Base-by-base conservation (phyloP, 2,329 filamentous ascomycete species). In the Chaetomium olivaceum region DNA sequence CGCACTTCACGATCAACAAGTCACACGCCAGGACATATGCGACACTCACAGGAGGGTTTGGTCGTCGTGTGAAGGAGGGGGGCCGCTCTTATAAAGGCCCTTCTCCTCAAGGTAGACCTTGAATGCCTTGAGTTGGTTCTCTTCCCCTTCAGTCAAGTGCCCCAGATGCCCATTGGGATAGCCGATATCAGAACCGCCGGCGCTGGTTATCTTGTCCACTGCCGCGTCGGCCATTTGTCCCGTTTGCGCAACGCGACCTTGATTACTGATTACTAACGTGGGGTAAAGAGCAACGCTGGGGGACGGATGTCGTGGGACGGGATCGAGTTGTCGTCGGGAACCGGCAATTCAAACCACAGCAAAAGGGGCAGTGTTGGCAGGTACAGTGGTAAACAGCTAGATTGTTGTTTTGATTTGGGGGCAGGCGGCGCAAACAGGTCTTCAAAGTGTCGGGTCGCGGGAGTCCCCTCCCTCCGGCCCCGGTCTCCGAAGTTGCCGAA, bases 91-190 rank as follows among this genome's bases (percentile, higher is more conserved):
- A 77, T 87, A 91, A 70, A 87, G 83, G 9, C 87, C 88, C 69
- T 88, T 85, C 73, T 91, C 83, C 69, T 84, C 80, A 39, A 91
- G 83, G 46, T 90, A 75, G 12, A 76, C 75, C 80, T 93, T 96
- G 83, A 97, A 96, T 51, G 86, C 82, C 27, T 79, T 77, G 59
- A 97, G 82, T 21, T 89, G 87, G 33, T 82, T 79, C 70, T 88
- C 83, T 79, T 97, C 91, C 59, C 85, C 81, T 23, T 83, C 80
- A 29, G 81, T 91, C 67, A 97, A 83, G 77, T 94, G 89, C 58
- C 92, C 89, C 55, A 94, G 80, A 76, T 96, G 93, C n/a, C 92
- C 93, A 58, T 85, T 80, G 2, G 91, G 91, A 77, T 90, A 93
- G 69, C 82, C 83, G 70, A 77, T 71, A 51, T 77, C 75, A 63